A percentile compares a stretch with the other conserved stretches of the same genome.
These are phyloP conservation scores for Penicillium hesseltinei DNA, from an alignment of 2,329 filamentous ascomycete species.

Conservation along the genomic window DNA sequence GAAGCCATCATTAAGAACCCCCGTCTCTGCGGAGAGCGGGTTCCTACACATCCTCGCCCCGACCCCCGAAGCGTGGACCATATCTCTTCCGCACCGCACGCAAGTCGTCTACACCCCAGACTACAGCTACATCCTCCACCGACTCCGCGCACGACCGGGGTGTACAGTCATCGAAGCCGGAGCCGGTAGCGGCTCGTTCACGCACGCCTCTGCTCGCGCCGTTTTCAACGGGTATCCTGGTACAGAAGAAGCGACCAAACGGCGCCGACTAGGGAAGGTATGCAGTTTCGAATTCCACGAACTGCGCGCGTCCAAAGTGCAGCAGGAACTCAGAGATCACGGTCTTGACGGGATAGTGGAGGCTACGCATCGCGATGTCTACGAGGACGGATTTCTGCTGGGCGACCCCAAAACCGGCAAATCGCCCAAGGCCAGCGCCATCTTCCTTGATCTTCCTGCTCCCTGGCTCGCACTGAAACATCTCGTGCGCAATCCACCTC, in stretches of 20 bases:
- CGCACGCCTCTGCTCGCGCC: constrained; percentile 50
- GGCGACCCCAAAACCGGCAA: constrained; percentile 31
- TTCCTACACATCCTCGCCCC: constrained; percentile 51
- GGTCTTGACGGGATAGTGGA: constrained; percentile 46
- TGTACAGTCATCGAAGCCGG: constrained; percentile 51
- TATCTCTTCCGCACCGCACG: constrained; percentile 51
- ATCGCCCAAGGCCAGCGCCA: constrained; percentile 46
- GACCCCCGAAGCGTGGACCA: constrained; percentile 52
- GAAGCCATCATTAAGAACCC: constrained; percentile 28
- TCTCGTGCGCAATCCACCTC: constrained; percentile 40
- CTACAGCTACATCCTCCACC: constrained; percentile 53
- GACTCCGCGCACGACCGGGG: constrained; percentile 48
- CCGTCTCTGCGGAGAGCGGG: constrained; percentile 45
- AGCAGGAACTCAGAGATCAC: constrained; percentile 45
- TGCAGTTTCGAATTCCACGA: constrained; percentile 53
- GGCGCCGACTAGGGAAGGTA: constrained; percentile 43
- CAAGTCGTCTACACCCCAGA: constrained; percentile 55
- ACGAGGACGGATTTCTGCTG: constrained; percentile 48
- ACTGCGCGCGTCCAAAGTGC: constrained; percentile 43
- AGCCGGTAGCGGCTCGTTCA: constrained; percentile 54
- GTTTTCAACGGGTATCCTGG: constrained; percentile 48
- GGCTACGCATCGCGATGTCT: constrained; percentile 51
- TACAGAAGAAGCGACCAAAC: constrained; percentile 24
- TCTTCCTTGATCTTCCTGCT: constrained; percentile 53
- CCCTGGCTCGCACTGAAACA: constrained; percentile 52